Evolutionary conservation across 2,329 filamentous ascomycete species (phyloP), one percentile per base, ranked within the genome.

Genomic region (Stenocarpella maydis): DNA sequence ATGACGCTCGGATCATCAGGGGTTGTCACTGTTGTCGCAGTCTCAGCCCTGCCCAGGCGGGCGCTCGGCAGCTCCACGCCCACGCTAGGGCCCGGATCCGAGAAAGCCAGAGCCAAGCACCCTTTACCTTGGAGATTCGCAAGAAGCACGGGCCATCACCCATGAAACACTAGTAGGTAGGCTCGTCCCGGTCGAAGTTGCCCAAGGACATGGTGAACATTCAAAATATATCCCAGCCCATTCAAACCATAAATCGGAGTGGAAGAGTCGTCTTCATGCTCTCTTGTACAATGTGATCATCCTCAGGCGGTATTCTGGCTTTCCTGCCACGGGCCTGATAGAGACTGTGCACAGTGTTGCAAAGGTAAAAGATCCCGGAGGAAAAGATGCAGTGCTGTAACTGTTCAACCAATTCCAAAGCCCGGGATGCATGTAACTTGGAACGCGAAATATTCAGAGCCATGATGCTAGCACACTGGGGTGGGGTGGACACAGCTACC

Each of bases 1-100:
- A 61, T 61, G 55, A 63, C 58, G n/a, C n/a, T n/a, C n/a, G 58
- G 58, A 49, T 37, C 41, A 37, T 63, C 58, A 63, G 58, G 58
- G 58, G 58, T 49, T 8, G 41, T 37, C 43, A 49, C n/a, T 63
- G n/a, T 24, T 49, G 58, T 61, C 47, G 58, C 58, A 63, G 58
- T 63, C 41, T 60, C 55, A 60, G 55, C 55, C 55, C 55, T 60
- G 55, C 55, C 55, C 55, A 45, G 39, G 39, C 24, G 24, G 54
- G 54, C 17, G n/a, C n/a, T n/a, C n/a, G 39, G 12, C 39, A 26
- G 39, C 55, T 60, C 55, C 55, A 31, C 37, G 24, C 9, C 55
- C 55, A 45, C 55, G 39, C 39, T 45, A 26, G 54, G 54, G 37
- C 28, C 55, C 55, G 24, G 55, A 60, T 45, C 55, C 55, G 39